Percentiles rank a stretch among this genome's conserved stretches.
These are phyloP conservation scores for Cyclotella kingstonii DNA, from an alignment of 108 stramenopile species.

Conservation along the genomic window DNA sequence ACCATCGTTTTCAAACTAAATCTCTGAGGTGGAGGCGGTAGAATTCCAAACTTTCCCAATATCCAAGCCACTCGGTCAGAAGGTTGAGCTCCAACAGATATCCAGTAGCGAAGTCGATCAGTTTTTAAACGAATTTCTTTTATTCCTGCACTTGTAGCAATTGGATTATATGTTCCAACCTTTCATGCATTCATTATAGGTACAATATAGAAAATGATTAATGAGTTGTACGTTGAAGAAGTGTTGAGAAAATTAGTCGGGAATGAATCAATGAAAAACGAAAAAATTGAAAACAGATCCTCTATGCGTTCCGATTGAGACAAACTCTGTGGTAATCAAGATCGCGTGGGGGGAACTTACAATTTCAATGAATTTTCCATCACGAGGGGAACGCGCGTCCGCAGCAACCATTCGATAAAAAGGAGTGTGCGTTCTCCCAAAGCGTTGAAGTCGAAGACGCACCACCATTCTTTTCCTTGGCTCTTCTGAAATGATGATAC, in stretches of 20 bases:
- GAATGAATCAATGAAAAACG: no score
- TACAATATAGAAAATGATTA: no score
- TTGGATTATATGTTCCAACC: slow-evolving; percentile 98
- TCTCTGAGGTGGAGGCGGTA: slow-evolving; percentile 74
- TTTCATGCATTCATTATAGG: no score
- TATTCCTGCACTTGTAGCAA: slow-evolving; percentile 85
- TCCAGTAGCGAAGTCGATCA: slow-evolving; percentile 94
- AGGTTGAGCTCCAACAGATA: slow-evolving; percentile 94
- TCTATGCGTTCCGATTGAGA: no score
- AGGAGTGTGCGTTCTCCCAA: slow-evolving; percentile 88
- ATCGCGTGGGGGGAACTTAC: slow-evolving; percentile 13
- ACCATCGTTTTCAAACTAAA: slow-evolving; percentile 61
- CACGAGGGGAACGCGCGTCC: slow-evolving; percentile 86
- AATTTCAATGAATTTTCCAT: slow-evolving; percentile 89
- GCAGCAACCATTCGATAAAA: slow-evolving; percentile 99
- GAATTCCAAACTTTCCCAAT: slow-evolving; percentile 91
- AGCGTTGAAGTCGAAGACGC: slow-evolving; percentile 93
- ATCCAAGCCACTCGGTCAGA: slow-evolving; percentile 94
- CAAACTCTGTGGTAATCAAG: neutral
- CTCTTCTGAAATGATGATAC: no score
- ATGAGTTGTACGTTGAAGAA: no score
- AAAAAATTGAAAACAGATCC: neutral
- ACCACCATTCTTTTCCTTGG: slow-evolving; percentile 76
- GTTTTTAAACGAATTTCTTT: slow-evolving; percentile 96
- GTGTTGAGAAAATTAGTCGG: no score